A percentile compares a stretch with the other conserved stretches of the same genome.
Evolutionary conservation across 2,329 filamentous ascomycete genomes (phyloP).

Genomic region (Huntiella bhutanensis): DNA sequence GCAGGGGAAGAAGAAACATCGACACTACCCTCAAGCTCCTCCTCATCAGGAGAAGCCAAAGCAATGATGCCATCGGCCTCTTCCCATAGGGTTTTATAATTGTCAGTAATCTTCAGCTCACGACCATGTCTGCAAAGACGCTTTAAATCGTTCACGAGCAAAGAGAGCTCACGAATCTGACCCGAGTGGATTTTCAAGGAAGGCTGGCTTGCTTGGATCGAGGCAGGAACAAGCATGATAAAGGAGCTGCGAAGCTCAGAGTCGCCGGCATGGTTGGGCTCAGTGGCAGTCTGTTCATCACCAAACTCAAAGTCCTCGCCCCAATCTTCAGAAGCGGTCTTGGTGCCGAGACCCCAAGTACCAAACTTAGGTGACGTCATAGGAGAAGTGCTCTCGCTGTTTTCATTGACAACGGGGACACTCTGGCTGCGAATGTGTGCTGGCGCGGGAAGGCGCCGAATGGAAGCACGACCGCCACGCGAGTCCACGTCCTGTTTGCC

Average conservation of each 20-base stretch:
- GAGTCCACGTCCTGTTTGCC: conserved; percentile 54
- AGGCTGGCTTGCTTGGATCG: conserved; percentile 63
- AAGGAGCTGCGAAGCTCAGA: conserved; percentile 16
- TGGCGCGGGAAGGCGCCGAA: conserved; percentile 47
- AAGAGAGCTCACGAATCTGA: conserved; percentile 63
- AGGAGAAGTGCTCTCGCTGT: conserved; percentile 22
- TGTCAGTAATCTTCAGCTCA: conserved; percentile 45
- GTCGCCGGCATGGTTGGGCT: conserved; percentile 20
- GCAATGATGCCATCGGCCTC: conserved; percentile 78
- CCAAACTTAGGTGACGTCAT: conserved; percentile 43
- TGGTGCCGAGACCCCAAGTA: conserved; percentile 64
- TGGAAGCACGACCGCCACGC: conserved; percentile 48
- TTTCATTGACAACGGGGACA: conserved; percentile 53
- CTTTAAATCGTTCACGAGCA: conserved; percentile 69
- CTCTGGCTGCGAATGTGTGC: conserved; percentile 65
- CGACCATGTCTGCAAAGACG: conserved; percentile 52
- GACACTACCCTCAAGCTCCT: conserved; percentile 27
- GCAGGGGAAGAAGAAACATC: conserved; percentile 22
- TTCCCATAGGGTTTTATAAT: conserved; percentile 46
- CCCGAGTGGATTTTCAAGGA: conserved; percentile 69
- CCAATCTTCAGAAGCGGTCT: conserved; percentile 71
- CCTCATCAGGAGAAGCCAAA: conserved; percentile 52
- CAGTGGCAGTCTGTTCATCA: conserved; percentile 21
- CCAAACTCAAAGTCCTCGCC: conserved; percentile 75
- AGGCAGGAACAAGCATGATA: conserved; percentile 55